phyloP scores from a whole-genome alignment of 352 stramenopile genomes.

The Blastocystis sp. region DNA sequence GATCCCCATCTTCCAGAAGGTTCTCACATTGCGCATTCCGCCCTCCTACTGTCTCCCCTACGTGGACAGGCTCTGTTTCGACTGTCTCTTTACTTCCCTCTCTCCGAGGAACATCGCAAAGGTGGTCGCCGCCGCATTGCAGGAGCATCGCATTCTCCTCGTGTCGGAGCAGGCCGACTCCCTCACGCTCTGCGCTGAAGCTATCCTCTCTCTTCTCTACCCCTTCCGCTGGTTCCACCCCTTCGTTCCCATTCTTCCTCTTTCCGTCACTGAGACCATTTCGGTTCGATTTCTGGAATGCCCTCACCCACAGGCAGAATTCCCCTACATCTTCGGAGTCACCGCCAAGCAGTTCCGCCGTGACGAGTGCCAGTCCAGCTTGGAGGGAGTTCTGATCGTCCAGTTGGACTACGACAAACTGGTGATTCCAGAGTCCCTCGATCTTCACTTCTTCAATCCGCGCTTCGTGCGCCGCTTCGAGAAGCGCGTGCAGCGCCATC shows the following conservation, averaged over 20 bases:
- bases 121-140: constrained; percentile 1
- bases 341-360: constrained; percentile 1
- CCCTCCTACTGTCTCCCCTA: constrained; percentile 45
- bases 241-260: constrained; percentile 67
- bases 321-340: constrained; percentile 62
- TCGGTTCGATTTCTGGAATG: not conserved
- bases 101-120: constrained; percentile 67
- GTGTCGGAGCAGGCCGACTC: constrained; percentile 60
- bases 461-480: constrained; percentile 32
- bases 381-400: constrained; percentile 52
- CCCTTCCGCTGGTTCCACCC: constrained; percentile 61
- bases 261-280: constrained; percentile 48
- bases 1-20: constrained; percentile 62
- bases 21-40: constrained; percentile 46
- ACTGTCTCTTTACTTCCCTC: constrained; percentile 68
- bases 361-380: constrained; percentile 48
- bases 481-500: constrained; percentile 31
- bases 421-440: not conserved
- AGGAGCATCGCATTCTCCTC: constrained; percentile 49
- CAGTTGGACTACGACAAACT: constrained; percentile 65
- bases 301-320: constrained; percentile 27
- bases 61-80: constrained; percentile 56
- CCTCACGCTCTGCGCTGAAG: constrained; percentile 50
- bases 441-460: not conserved
- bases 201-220: constrained; percentile 38